A percentile compares a stretch with the other conserved stretches of the same genome.
These are phyloP conservation scores for Rhizopogon vesiculosus DNA, from an alignment of 768 basidiomycete species.

Conservation along the genomic window DNA sequence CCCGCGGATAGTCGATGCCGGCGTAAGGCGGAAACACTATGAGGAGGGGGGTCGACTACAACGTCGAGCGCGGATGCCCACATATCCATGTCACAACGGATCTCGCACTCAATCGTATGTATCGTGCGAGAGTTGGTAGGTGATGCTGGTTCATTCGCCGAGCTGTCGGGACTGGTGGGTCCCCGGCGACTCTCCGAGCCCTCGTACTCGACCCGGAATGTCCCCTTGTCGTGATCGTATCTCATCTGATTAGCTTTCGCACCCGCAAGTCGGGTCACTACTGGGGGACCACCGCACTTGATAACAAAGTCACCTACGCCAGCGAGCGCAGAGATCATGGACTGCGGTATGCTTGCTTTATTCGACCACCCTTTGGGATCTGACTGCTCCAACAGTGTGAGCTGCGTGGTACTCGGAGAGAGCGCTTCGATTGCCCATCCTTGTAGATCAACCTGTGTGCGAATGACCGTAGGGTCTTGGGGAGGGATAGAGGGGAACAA, in stretches of 20 bases:
- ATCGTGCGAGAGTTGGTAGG: slow-evolving; percentile 18
- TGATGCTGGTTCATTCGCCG: slow-evolving; percentile 10
- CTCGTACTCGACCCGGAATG: slow-evolving; percentile 84
- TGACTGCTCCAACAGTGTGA: slow-evolving; percentile 93
- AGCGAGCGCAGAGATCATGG: slow-evolving; percentile 85
- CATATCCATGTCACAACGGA: slow-evolving; percentile 87
- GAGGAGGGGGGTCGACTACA: slow-evolving; percentile 90
- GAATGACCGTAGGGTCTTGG: slow-evolving; percentile 73
- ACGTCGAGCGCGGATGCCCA: slow-evolving; percentile 85
- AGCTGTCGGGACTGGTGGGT: slow-evolving; percentile 14
- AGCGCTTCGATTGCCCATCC: slow-evolving; percentile 97
- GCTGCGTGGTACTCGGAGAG: slow-evolving; percentile 90
- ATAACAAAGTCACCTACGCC: slow-evolving; percentile 96
- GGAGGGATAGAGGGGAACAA: slow-evolving; percentile 74
- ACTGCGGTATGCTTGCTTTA: slow-evolving; percentile 86
- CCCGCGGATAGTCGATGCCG: slow-evolving; percentile 82
- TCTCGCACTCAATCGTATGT: slow-evolving; percentile 78
- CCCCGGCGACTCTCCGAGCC: slow-evolving; percentile 46
- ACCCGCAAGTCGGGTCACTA: slow-evolving; percentile 78
- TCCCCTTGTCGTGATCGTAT: slow-evolving; percentile 85
- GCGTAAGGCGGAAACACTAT: slow-evolving; percentile 73
- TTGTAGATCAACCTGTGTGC: slow-evolving; percentile 96
- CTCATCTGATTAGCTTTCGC: slow-evolving; percentile 69
- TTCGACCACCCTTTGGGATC: slow-evolving; percentile 98
- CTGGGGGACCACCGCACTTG: slow-evolving; percentile 91